Evolutionary conservation across 768 basidiomycete genomes (phyloP).

Genomic region (Tulasnella sp.): DNA sequence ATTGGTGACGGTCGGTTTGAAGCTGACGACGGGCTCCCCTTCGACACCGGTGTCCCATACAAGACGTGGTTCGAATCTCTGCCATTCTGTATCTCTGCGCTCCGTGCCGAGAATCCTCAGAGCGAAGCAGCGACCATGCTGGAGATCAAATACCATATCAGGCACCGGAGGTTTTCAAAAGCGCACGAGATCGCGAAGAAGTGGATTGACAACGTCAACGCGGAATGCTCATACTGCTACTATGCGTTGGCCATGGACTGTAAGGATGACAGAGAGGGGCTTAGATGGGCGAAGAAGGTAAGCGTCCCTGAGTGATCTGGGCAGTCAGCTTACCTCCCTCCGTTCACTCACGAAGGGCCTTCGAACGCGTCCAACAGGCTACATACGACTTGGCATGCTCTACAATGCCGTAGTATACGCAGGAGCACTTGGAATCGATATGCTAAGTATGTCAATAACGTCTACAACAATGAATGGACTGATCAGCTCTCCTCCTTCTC

Average conservation of each 20-base stretch:
- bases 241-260: constrained; percentile 2
- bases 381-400: background rate
- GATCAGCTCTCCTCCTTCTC: background rate
- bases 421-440: background rate
- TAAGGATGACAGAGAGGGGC: constrained; percentile 5
- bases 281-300: constrained; percentile 6
- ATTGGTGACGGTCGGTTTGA: background rate
- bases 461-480: background rate
- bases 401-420: constrained; percentile 2
- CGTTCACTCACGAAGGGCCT: background rate
- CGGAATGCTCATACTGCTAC: background rate
- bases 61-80: constrained; percentile 8
- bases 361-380: background rate
- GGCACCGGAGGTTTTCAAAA: background rate
- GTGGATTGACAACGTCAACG: constrained; percentile 2
- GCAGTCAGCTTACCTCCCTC: background rate
- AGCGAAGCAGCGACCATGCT: constrained; percentile 3
- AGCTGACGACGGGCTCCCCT: background rate
- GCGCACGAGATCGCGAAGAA: constrained; percentile 4
- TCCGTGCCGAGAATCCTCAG: constrained; percentile 1
- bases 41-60: background rate
- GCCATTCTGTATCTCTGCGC: background rate
- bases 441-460: background rate
- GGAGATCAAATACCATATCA: constrained; percentile 11
- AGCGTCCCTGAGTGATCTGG: background rate